phyloP scores from a whole-genome alignment of 2,329 filamentous ascomycete genomes.

The Fusarium guadeloupense region DNA sequence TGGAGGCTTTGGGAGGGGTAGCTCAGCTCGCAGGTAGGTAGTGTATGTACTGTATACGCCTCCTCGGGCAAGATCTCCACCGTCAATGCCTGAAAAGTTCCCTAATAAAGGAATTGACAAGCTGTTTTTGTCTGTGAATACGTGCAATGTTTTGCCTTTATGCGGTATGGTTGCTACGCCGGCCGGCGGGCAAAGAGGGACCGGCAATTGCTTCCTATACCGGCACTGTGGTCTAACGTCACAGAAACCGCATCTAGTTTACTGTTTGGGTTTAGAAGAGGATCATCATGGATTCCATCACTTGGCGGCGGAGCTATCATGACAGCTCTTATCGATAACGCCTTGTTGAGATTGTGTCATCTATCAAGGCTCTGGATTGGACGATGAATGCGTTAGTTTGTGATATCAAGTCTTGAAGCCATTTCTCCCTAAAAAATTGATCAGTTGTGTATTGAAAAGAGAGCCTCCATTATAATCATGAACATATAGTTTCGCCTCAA shows the following conservation, averaged over 20 bases:
- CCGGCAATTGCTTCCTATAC: conserved; percentile 13
- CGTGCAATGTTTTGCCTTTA: conserved; percentile 26
- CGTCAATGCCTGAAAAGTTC: conserved; percentile 3
- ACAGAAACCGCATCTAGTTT: conserved; percentile 20
- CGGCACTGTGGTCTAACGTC: conserved; percentile 11
- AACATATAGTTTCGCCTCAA: neutral
- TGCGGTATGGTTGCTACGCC: conserved; percentile 19
- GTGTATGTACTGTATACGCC: conserved; percentile 10
- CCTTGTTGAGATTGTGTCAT: neutral
- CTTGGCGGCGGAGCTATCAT: conserved; percentile 8
- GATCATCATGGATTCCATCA: neutral
- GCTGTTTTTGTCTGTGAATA: neutral
- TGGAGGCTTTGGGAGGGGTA: conserved; percentile 27
- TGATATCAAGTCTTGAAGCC: neutral
- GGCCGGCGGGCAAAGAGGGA: conserved; percentile 1
- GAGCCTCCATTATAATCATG: no score
- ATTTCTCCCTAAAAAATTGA: neutral
- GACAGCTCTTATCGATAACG: conserved; percentile 31
- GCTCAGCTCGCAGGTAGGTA: conserved; percentile 14
- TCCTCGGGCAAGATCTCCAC: conserved; percentile 27
- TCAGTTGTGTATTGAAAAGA: neutral
- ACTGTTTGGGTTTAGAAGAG: conserved; percentile 23
- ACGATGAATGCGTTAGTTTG: neutral
- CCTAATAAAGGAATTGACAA: conserved; percentile 20
- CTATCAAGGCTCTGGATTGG: neutral